A percentile compares a stretch with the other conserved stretches of the same genome.
These are phyloP conservation scores for Thelonectria rubi DNA, from an alignment of 2,329 filamentous ascomycete species.

Conservation along the genomic window DNA sequence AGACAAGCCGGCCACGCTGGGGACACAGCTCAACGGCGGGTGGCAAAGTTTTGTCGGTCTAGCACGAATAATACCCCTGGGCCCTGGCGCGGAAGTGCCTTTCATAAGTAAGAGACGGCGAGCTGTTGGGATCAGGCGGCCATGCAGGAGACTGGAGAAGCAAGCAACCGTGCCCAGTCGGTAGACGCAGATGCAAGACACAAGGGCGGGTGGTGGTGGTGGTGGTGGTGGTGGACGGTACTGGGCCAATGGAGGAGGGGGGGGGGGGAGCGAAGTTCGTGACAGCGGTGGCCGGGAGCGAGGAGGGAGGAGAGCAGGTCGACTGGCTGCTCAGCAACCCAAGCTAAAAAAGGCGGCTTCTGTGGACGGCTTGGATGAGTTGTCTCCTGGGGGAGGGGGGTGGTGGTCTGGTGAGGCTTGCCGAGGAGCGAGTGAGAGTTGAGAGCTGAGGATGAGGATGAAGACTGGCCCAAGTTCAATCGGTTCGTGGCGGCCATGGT, in stretches of 20 bases:
- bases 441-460: slow-evolving; percentile 3
- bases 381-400: neutral
- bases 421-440: slow-evolving; percentile 16
- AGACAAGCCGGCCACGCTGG: slow-evolving; percentile 7
- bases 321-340: slow-evolving; percentile 12
- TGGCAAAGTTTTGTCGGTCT: slow-evolving; percentile 18
- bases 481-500: slow-evolving; percentile 32
- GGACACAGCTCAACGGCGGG: slow-evolving; percentile 12
- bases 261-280: slow-evolving; percentile 16
- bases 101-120: slow-evolving; percentile 8
- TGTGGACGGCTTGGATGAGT: neutral
- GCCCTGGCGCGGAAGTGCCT: slow-evolving; percentile 12
- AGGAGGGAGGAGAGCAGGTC: slow-evolving; percentile 9
- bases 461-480: neutral
- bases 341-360: slow-evolving; percentile 8
- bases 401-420: neutral
- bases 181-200: slow-evolving; percentile 25
- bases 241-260: slow-evolving; percentile 23
- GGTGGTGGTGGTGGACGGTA: slow-evolving; percentile 9
- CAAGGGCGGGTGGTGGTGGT: slow-evolving; percentile 18
- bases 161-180: slow-evolving; percentile 26
- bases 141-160: slow-evolving; percentile 26
- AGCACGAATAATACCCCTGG: slow-evolving; percentile 13
- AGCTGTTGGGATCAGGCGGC: slow-evolving; percentile 21
- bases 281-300: slow-evolving; percentile 16